These are phyloP conservation scores for Leishmania arabica DNA, from an alignment of 208 protist species.

Conservation along the genomic window DNA sequence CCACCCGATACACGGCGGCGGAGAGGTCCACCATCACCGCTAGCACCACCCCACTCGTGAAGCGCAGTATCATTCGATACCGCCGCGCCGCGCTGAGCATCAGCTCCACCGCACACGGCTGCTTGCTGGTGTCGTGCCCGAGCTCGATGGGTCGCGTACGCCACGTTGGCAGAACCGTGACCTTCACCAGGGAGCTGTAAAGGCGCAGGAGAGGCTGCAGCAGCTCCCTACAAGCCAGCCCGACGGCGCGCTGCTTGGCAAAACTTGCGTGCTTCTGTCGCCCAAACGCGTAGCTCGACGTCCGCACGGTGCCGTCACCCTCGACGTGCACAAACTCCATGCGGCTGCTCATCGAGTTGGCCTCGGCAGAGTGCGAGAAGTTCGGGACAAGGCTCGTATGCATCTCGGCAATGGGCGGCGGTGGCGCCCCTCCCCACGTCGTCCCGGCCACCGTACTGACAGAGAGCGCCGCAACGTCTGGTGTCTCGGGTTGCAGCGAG, in stretches of 20 bases:
- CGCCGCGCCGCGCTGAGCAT: slow-evolving; percentile 43
- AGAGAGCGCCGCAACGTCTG: slow-evolving; percentile 10
- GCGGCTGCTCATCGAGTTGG: slow-evolving; percentile 45
- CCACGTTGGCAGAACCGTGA: slow-evolving; percentile 68
- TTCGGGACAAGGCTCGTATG: slow-evolving; percentile 55
- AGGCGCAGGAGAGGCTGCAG: slow-evolving; percentile 55
- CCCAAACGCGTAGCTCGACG: slow-evolving; percentile 66
- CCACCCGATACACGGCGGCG: slow-evolving; percentile 44
- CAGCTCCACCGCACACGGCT: slow-evolving; percentile 47
- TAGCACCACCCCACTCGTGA: slow-evolving; percentile 55
- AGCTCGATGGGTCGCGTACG: slow-evolving; percentile 57
- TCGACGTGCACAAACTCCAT: slow-evolving; percentile 79
- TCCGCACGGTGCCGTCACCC: slow-evolving; percentile 70
- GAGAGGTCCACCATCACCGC: slow-evolving; percentile 74
- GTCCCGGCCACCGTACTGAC: slow-evolving; percentile 4
- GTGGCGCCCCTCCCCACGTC: slow-evolving; percentile 20
- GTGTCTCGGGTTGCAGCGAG: neutral
- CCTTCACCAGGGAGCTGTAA: slow-evolving; percentile 46
- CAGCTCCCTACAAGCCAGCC: slow-evolving; percentile 39
- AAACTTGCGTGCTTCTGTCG: slow-evolving; percentile 66
- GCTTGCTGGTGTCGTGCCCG: slow-evolving; percentile 46
- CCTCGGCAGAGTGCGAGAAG: slow-evolving; percentile 41
- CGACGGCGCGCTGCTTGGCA: slow-evolving; percentile 53
- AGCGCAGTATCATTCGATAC: slow-evolving; percentile 71
- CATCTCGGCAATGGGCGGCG: slow-evolving; percentile 30